Evolutionary conservation across 2,329 filamentous ascomycete genomes (phyloP).

Genomic region (Phaeophleospora eucalypticola): DNA sequence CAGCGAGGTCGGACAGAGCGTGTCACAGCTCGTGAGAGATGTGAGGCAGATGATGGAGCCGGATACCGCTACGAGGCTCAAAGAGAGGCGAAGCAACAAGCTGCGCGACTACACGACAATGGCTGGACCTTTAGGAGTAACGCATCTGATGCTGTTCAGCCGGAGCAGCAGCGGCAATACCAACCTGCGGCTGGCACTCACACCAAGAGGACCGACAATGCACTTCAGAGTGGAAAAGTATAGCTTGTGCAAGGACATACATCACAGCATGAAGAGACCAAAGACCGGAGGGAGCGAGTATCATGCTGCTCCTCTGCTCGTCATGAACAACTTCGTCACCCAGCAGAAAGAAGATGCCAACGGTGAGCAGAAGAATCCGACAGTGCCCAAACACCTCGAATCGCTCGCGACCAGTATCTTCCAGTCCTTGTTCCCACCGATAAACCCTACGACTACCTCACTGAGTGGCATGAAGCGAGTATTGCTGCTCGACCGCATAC

Average conservation of each 20-base stretch:
- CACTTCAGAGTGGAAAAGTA: slow-evolving; percentile 95
- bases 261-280: slow-evolving; percentile 76
- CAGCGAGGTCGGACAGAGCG: slow-evolving; percentile 83
- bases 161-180: slow-evolving; percentile 86
- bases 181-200: slow-evolving; percentile 81
- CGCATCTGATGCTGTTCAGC: slow-evolving; percentile 89
- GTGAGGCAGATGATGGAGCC: slow-evolving; percentile 94
- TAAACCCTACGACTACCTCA: slow-evolving; percentile 85
- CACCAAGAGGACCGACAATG: slow-evolving; percentile 85
- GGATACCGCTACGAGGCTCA: slow-evolving; percentile 81
- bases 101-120: slow-evolving; percentile 91
- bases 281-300: slow-evolving; percentile 77
- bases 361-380: slow-evolving; percentile 39
- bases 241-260: slow-evolving; percentile 86
- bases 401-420: slow-evolving; percentile 89
- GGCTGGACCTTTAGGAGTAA: slow-evolving; percentile 89
- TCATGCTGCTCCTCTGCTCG: slow-evolving; percentile 78
- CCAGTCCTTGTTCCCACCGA: slow-evolving; percentile 91
- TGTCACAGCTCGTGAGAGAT: slow-evolving; percentile 88
- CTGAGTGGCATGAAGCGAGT: slow-evolving; percentile 90
- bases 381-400: slow-evolving; percentile 88
- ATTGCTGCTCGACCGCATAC: slow-evolving; percentile 81
- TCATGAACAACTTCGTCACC: slow-evolving; percentile 95
- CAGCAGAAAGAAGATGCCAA: slow-evolving; percentile 40
- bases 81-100: slow-evolving; percentile 83